Conservation (phyloP, 345 rosid genomes). For the Balakata baccata region DNA sequence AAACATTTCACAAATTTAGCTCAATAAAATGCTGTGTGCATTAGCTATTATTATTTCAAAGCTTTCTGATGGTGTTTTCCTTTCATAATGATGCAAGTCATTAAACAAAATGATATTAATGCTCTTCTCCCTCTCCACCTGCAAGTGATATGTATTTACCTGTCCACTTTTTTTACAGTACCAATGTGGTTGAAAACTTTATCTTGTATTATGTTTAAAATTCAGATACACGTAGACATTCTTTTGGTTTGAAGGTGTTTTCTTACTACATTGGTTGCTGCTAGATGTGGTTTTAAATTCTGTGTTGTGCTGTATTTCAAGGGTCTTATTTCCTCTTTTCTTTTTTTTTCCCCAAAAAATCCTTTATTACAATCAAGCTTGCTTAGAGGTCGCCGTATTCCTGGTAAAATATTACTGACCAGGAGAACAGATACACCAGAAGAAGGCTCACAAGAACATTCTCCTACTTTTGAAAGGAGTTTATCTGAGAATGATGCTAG, state of each 20-base stretch:
- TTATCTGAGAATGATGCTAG: conserved; percentile 69
- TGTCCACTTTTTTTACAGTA: background rate
- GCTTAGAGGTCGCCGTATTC: conserved; percentile 87
- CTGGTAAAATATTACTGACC: conserved; percentile 80
- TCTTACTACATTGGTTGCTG: background rate
- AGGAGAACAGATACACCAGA: conserved; percentile 66
- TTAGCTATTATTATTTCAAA: background rate
- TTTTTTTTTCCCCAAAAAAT: background rate
- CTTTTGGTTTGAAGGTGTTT: background rate
- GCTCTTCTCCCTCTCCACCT: background rate
- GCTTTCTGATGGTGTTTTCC: background rate
- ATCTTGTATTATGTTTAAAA: background rate
- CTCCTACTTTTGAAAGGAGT: conserved; percentile 69
- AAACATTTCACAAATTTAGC: background rate
- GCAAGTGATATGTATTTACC: background rate
- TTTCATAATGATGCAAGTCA: background rate
- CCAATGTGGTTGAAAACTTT: background rate
- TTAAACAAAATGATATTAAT: background rate
- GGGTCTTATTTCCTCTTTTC: background rate
- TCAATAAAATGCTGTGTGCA: background rate
- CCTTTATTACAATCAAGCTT: conserved; percentile 41
- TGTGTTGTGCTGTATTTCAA: background rate
- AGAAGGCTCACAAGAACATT: conserved; percentile 38
- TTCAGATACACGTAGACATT: background rate
- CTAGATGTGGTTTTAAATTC: background rate